Conservation (phyloP, 371 early-diverging fungal species). For the Zopfochytrium polystomum region DNA sequence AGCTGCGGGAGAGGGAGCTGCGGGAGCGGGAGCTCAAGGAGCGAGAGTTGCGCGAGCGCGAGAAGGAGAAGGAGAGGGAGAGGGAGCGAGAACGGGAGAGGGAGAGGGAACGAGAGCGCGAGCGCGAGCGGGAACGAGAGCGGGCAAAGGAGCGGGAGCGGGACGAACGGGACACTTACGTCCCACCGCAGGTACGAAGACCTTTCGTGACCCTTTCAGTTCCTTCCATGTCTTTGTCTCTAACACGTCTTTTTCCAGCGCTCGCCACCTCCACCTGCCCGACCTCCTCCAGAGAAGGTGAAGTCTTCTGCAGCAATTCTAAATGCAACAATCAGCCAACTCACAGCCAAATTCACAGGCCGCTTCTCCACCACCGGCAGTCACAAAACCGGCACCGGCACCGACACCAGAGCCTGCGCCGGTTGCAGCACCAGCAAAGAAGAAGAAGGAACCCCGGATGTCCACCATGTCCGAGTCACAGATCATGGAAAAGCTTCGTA, state of each 20-base stretch:
- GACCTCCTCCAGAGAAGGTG: conserved; percentile 11
- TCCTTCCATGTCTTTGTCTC: too few relatives aligned
- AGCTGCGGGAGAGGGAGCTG: conserved; percentile 20
- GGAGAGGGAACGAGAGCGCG: conserved; percentile 17
- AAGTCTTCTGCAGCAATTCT: conserved; percentile 5
- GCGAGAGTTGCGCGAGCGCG: too few relatives aligned
- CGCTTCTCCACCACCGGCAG: too few relatives aligned
- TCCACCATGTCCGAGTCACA: conserved; percentile 86
- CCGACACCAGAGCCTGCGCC: too few relatives aligned
- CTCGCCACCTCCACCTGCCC: neutral
- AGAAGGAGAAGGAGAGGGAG: conserved; percentile 13
- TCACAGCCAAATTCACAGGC: neutral
- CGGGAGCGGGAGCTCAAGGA: too few relatives aligned
- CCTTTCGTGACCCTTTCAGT: too few relatives aligned
- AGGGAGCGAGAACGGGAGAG: conserved; percentile 2
- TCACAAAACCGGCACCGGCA: too few relatives aligned
- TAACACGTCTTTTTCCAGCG: too few relatives aligned
- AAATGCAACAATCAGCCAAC: neutral
- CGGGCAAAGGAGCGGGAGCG: conserved; percentile 22
- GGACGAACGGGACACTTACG: conserved; percentile 8
- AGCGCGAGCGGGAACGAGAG: conserved; percentile 12
- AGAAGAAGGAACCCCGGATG: conserved; percentile 42
- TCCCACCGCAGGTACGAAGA: too few relatives aligned
- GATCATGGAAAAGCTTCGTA: conserved; percentile 82
- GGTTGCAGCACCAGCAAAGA: too few relatives aligned